Evolutionary conservation across 352 stramenopile genomes (phyloP).

Genomic region (Phytophthora rubi): DNA sequence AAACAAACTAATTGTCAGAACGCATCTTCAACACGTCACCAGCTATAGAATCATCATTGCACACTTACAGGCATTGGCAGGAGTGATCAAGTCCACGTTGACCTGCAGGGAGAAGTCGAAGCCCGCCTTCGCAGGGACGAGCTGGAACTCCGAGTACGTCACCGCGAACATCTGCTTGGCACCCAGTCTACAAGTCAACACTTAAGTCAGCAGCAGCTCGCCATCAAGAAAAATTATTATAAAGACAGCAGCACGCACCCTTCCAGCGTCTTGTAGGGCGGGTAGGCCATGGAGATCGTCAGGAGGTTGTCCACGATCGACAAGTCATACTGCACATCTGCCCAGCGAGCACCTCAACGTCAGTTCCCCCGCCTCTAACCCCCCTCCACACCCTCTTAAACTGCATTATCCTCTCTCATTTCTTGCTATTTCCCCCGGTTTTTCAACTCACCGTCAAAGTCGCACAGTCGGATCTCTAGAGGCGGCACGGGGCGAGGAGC

Average conservation of each 20-base stretch:
- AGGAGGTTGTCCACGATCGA: slow-evolving; percentile 75
- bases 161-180: slow-evolving; percentile 72
- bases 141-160: slow-evolving; percentile 78
- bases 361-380: slow-evolving; percentile 5
- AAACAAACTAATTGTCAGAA: slow-evolving; percentile 1
- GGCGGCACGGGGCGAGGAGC: slow-evolving; percentile 76
- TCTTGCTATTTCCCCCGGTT: neutral
- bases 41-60: neutral
- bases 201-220: slow-evolving; percentile 16
- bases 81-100: slow-evolving; percentile 81
- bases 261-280: slow-evolving; percentile 74
- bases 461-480: slow-evolving; percentile 80
- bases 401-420: neutral
- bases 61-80: slow-evolving; percentile 61
- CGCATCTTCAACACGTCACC: neutral
- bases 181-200: slow-evolving; percentile 50
- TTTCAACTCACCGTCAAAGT: slow-evolving; percentile 76
- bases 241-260: slow-evolving; percentile 35
- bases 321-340: slow-evolving; percentile 86
- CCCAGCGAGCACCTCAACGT: slow-evolving; percentile 12
- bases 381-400: neutral
- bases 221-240: neutral
- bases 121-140: slow-evolving; percentile 69
- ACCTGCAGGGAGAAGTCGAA: slow-evolving; percentile 84
- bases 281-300: slow-evolving; percentile 80